Base-by-base conservation (phyloP, 2,329 filamentous ascomycete species). In the Trichoderma sp. region DNA sequence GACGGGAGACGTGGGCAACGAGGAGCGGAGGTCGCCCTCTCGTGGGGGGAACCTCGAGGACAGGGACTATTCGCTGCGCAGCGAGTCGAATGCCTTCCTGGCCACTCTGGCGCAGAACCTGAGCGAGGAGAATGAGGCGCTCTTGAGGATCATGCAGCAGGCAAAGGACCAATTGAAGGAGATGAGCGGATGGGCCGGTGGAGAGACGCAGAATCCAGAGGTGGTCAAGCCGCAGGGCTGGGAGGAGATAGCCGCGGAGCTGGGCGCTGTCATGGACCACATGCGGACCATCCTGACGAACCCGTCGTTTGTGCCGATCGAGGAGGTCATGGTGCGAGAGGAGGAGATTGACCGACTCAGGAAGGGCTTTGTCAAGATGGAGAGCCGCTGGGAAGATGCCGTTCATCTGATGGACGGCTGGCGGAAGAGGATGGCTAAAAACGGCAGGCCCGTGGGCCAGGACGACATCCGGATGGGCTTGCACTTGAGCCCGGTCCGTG, bases 301-400 rank as follows among this genome's bases (percentile, higher is more conserved):
- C 73, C 95, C 95, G 1, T 96, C 93, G 2, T 99, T 98, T 75
- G 95, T 97, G 15, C 91, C 94, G 0, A 87, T 98, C 24, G 95
- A 98, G 72, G 95, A 98, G 75, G 92, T 99, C 2, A 89, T 96
- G 73, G 79, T 93, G n/a, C 88, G 94, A 63, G 94, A 99, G 69
- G 90, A 96, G 66, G 93, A 97, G 75, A 98, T 99, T 69, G 83
- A 85, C 60, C 86, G 91, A 59, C 81, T 99, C 55, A 88, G 92
- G 63, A 86, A 90, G 63, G 92, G 93, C 17, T 96, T 94, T 90
- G 91, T 96, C 74, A 93, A 90, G 77, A 97, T 98, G 91, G 93
- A 98, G 76, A 85, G 81, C 24, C 86, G 93, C 59, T 97, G 95
- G 92, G 89, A 88, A 69, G 94, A 98, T 74, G 92, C 95, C 1